These are phyloP conservation scores for Irpex rosettiformis DNA, from an alignment of 1,284 basidiomycete genomes.

Conservation along the genomic window DNA sequence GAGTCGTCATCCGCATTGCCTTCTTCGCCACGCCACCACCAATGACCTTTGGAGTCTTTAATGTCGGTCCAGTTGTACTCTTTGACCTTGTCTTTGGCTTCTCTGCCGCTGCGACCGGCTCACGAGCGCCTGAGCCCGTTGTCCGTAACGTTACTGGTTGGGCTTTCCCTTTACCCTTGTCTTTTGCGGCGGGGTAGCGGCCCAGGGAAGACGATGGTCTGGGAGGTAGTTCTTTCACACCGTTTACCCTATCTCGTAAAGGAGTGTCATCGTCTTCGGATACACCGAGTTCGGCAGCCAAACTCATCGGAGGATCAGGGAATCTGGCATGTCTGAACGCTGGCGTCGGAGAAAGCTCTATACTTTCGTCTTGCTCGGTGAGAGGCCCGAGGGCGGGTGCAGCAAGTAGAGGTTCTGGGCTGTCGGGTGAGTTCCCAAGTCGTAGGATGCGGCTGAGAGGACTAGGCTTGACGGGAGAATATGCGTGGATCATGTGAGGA, in stretches of 20 bases:
- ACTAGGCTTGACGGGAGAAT: slow-evolving; percentile 73
- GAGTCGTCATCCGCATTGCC: neutral
- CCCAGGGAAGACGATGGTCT: neutral
- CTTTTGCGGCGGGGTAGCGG: neutral
- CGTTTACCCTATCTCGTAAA: neutral
- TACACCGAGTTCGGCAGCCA: slow-evolving; percentile 27
- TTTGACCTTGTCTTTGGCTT: neutral
- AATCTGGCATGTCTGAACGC: slow-evolving; percentile 7
- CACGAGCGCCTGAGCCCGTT: neutral
- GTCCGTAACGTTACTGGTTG: neutral
- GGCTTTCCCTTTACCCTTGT: slow-evolving; percentile 9
- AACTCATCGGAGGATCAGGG: slow-evolving; percentile 16
- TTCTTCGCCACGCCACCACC: slow-evolving; percentile 5
- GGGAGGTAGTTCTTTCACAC: neutral
- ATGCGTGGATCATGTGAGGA: slow-evolving; percentile 68
- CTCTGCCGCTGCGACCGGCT: neutral
- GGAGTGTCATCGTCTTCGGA: slow-evolving; percentile 24
- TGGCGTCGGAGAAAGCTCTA: slow-evolving; percentile 20
- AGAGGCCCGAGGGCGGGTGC: slow-evolving; percentile 26
- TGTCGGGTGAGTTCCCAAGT: slow-evolving; percentile 58
- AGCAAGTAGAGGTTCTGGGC: slow-evolving; percentile 26
- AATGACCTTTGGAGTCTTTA: neutral
- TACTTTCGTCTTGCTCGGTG: slow-evolving; percentile 25
- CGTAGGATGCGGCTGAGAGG: slow-evolving; percentile 72
- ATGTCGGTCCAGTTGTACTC: neutral